phyloP scores from a whole-genome alignment of 31 red algal genomes.

The Asparagopsis taxiformis region DNA sequence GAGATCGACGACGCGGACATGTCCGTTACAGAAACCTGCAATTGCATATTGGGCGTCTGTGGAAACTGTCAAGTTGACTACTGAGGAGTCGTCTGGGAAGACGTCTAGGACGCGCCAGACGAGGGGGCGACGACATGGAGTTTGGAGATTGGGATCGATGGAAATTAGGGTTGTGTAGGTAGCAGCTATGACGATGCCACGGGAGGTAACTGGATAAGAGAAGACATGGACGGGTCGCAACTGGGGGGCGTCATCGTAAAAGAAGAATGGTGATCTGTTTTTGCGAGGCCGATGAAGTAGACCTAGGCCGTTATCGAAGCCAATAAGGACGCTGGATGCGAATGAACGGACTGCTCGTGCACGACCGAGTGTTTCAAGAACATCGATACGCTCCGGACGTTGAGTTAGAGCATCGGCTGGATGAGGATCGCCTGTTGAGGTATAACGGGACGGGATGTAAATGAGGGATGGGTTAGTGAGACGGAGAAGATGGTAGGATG shows the following conservation, averaged over 20 bases:
- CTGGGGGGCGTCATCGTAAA: too few species aligned
- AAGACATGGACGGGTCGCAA: too few species aligned
- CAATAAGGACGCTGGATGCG: conserved; percentile 25
- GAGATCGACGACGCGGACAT: conserved; percentile 22
- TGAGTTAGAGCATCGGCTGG: neutral
- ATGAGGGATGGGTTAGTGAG: neutral
- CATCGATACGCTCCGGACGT: conserved; percentile 2
- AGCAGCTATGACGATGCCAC: too few species aligned
- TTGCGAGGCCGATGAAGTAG: neutral
- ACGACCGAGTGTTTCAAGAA: conserved; percentile 18
- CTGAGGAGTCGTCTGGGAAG: conserved; percentile 1
- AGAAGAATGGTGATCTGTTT: too few species aligned
- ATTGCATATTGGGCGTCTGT: conserved; percentile 13
- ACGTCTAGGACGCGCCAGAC: conserved; percentile 10
- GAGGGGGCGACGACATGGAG: neutral
- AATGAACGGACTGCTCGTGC: conserved; percentile 9
- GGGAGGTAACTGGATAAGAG: too few species aligned
- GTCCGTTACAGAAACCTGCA: conserved; percentile 19
- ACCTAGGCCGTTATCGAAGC: conserved; percentile 30
- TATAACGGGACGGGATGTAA: conserved; percentile 23
- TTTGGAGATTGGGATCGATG: conserved; percentile 3
- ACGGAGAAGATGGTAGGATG: conserved; percentile 14
- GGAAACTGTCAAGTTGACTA: neutral
- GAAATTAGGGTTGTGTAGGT: too few species aligned
- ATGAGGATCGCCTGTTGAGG: neutral